phyloP scores from a whole-genome alignment of 345 rosid genomes.

The Nephelium lappaceum region DNA sequence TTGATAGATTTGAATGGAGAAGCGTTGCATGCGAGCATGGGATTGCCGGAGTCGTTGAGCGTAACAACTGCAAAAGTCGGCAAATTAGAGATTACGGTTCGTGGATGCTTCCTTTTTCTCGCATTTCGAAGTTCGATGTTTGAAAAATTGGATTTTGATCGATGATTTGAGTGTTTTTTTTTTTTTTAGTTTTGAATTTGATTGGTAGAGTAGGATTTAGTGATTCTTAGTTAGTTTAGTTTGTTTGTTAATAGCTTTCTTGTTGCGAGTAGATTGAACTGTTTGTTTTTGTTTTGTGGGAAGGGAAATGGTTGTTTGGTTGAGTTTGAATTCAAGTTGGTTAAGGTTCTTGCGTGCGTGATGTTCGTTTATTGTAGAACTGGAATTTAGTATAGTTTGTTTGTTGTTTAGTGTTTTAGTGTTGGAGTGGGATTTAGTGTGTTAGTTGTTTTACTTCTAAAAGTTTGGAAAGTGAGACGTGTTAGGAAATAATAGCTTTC shows the following conservation, averaged over 20 bases:
- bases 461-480: not conserved
- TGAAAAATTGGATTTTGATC: not conserved
- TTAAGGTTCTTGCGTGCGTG: not conserved
- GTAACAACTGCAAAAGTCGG: conserved; percentile 91
- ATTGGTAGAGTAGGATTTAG: not conserved
- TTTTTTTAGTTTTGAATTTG: not conserved
- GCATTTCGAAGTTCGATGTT: not conserved
- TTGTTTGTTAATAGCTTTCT: not conserved
- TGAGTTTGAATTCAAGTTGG: not conserved
- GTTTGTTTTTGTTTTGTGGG: not conserved
- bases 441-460: not conserved
- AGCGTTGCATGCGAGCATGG: conserved; percentile 97
- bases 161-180: conserved; percentile 3
- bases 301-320: not conserved
- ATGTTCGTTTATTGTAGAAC: not conserved
- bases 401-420: not conserved
- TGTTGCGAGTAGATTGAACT: not conserved
- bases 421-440: not conserved
- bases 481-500: not conserved
- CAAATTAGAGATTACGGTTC: conserved; percentile 76
- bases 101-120: conserved; percentile 26
- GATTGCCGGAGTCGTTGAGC: conserved; percentile 88
- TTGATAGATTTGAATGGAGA: conserved; percentile 88
- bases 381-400: not conserved
- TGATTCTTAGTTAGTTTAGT: not conserved